Evolutionary conservation across 257 asterid genomes (phyloP), one percentile per base, ranked within the genome.

Genomic region (Ajuga chamaepitys): DNA sequence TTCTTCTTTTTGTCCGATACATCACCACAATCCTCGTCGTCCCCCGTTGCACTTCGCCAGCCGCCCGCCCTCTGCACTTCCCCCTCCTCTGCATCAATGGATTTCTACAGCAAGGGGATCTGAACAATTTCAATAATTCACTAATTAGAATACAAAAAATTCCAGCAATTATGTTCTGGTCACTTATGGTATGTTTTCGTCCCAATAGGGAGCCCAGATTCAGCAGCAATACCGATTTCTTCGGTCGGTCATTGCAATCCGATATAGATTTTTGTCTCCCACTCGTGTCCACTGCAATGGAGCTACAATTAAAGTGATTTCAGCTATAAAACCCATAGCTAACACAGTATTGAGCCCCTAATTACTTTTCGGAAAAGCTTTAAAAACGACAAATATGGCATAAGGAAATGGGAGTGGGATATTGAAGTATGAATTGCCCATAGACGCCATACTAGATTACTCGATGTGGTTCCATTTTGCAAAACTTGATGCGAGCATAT

Each of bases 171-270:
- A 89, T 22, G 66, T 91, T 16, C 48, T 94, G 66, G 97, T 94
- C 17, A 90, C 88, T 64, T 94, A 94, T 35, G 98, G 97, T 10
- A 73, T 97, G 52, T 83, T 94, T 59, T 86, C 96, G 0, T 72
- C 91, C 66, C 91, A 90, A 64, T 94, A 98, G 99, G 98, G 96
- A 0, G n/a, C 89, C 95, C n/a, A 96, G 99, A 3, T 90, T 94
- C 60, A 90, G 83, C 24, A 88, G 86, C 26, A 96, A 94, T 51
- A 83, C 95, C 0, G 99, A 94, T 64, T 26, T 72, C 28, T 90
- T 94, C 55, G 87, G 95, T 50, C 84, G 98, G 55, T 79, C 95
- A 0, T 94, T 97, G 99, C 96, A 90, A 72, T 78, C 95, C 0
- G 99, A 81, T 12, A 11, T 73, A 0, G 76, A 60, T 0, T 86